A percentile compares a stretch with the other conserved stretches of the same genome.
These are phyloP conservation scores for Coemansia sp. DNA, from an alignment of 192 early-diverging fungal species.

Conservation along the genomic window DNA sequence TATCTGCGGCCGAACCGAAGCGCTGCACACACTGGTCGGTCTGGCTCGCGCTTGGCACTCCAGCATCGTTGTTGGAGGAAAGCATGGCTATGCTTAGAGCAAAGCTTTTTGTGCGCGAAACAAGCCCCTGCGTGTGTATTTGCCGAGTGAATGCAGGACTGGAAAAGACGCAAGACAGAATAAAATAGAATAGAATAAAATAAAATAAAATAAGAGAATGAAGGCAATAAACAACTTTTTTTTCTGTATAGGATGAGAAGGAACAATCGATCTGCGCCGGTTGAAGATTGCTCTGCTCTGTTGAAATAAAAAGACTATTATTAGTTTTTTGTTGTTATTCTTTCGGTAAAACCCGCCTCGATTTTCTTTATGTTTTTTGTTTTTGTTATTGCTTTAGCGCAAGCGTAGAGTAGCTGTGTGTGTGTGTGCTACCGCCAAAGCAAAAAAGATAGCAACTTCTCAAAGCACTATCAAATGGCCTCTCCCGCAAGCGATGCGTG, in stretches of 20 bases:
- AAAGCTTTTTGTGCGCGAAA: neutral
- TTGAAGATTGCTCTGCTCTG: too few relatives aligned
- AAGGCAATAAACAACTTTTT: too few relatives aligned
- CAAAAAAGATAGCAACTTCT: too few relatives aligned
- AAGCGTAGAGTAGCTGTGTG: neutral
- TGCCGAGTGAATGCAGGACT: neutral
- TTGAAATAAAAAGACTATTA: too few relatives aligned
- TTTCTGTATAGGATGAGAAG: too few relatives aligned
- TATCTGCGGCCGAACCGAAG: conserved; percentile 4
- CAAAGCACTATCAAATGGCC: too few relatives aligned
- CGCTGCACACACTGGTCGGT: conserved; percentile 9
- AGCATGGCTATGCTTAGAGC: conserved; percentile 12
- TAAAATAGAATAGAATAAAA: neutral
- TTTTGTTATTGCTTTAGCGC: neutral
- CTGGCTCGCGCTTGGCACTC: neutral
- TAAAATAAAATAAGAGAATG: too few relatives aligned
- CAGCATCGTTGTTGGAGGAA: conserved; percentile 18
- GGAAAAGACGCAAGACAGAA: neutral
- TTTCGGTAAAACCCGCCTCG: neutral
- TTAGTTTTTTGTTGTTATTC: too few relatives aligned
- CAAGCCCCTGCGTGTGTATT: too few relatives aligned
- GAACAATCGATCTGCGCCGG: too few relatives aligned
- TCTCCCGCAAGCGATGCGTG: too few relatives aligned
- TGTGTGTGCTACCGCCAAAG: too few relatives aligned
- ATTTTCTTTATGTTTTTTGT: neutral